Evolutionary conservation across 2,329 filamentous ascomycete genomes (phyloP).

Genomic region (Chrysoporthe deuterocubensis): DNA sequence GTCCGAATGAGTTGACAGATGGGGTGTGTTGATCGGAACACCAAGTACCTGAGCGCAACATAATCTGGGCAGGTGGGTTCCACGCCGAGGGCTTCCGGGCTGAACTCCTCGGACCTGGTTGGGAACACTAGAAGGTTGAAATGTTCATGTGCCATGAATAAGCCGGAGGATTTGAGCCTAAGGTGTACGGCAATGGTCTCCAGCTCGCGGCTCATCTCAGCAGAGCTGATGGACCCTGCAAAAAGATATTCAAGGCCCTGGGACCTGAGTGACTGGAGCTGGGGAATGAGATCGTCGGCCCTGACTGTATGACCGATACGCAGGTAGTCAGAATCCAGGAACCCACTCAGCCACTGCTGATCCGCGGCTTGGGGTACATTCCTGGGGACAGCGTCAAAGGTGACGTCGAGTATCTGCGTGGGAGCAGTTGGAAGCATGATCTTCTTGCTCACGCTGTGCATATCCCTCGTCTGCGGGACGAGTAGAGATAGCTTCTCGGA

Average conservation of each 20-base stretch:
- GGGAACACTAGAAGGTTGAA: constrained; percentile 48
- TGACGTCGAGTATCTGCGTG: constrained; percentile 30
- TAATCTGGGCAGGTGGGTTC: constrained; percentile 25
- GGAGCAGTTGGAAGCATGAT: constrained; percentile 22
- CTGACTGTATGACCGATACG: constrained; percentile 37
- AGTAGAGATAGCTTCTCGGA: constrained; percentile 19
- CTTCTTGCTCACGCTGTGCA: constrained; percentile 31
- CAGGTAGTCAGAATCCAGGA: constrained; percentile 34
- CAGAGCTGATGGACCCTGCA: constrained; percentile 33
- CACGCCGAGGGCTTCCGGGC: constrained; percentile 28
- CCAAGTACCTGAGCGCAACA: constrained; percentile 40
- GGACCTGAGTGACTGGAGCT: constrained; percentile 27
- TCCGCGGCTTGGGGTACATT: constrained; percentile 18
- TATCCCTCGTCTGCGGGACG: constrained; percentile 19
- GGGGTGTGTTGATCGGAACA: constrained; percentile 40
- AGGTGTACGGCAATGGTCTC: constrained; percentile 40
- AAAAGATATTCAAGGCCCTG: constrained; percentile 30
- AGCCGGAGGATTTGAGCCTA: constrained; percentile 40
- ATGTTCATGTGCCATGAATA: constrained; percentile 38
- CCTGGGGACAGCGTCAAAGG: constrained; percentile 34
- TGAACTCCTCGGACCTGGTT: constrained; percentile 42
- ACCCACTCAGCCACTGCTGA: constrained; percentile 32
- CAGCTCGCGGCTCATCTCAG: constrained; percentile 1
- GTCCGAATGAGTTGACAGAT: constrained; percentile 18
- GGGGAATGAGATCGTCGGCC: constrained; percentile 32